These are phyloP conservation scores for Pleurotus eryngii DNA, from an alignment of 768 basidiomycete genomes.

Conservation along the genomic window DNA sequence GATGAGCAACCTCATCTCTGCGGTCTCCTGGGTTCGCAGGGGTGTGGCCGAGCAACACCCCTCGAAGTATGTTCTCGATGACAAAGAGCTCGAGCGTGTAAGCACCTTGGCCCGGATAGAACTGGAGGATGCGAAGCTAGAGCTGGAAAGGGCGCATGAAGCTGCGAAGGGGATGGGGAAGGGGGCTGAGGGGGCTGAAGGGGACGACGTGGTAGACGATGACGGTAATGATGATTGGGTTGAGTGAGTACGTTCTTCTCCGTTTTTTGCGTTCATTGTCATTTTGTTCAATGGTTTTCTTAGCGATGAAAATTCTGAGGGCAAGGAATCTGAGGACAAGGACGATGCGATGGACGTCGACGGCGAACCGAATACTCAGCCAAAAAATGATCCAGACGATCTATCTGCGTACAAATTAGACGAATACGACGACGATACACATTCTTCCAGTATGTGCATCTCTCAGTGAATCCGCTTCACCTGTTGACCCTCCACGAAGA, in stretches of 20 bases:
- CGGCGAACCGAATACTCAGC: slow-evolving; percentile 12
- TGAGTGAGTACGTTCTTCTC: slow-evolving; percentile 61
- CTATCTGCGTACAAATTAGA: slow-evolving; percentile 88
- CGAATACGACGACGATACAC: slow-evolving; percentile 81
- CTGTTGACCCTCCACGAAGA: slow-evolving; percentile 14
- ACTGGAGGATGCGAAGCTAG: slow-evolving; percentile 84
- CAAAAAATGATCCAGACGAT: slow-evolving; percentile 38
- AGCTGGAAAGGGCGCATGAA: slow-evolving; percentile 78
- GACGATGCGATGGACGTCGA: slow-evolving; percentile 49
- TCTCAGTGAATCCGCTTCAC: slow-evolving; percentile 3
- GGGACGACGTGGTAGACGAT: slow-evolving; percentile 49
- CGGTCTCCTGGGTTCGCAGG: slow-evolving; percentile 76
- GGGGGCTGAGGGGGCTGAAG: slow-evolving; percentile 64
- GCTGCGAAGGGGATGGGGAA: slow-evolving; percentile 70
- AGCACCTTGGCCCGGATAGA: slow-evolving; percentile 84
- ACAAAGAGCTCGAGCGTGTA: slow-evolving; percentile 85
- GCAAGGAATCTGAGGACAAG: slow-evolving; percentile 33
- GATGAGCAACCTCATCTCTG: slow-evolving; percentile 78
- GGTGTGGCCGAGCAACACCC: slow-evolving; percentile 77
- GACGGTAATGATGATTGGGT: slow-evolving; percentile 67
- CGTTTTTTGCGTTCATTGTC: slow-evolving; percentile 9
- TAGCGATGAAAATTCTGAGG: slow-evolving; percentile 24
- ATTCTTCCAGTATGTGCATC: slow-evolving; percentile 27
- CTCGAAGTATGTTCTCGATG: slow-evolving; percentile 85
- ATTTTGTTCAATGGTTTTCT: slow-evolving; percentile 12